Evolutionary conservation across 306 rosid species (phyloP).

Genomic region (Trifolium pratense): DNA sequence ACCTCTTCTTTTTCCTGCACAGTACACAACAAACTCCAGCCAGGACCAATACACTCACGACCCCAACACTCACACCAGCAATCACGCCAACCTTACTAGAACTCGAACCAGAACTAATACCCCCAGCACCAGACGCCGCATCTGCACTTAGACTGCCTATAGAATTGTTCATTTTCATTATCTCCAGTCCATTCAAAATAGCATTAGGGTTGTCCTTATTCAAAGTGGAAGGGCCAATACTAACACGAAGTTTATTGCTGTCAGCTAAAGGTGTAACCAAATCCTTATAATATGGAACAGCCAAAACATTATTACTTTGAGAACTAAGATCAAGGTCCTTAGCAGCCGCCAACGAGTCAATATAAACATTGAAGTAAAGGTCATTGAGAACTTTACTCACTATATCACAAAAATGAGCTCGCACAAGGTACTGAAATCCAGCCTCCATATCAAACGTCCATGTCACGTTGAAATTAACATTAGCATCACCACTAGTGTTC

Average conservation of each 20-base stretch:
- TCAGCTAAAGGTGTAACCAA: constrained; percentile 48
- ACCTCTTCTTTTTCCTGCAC: constrained; percentile 58
- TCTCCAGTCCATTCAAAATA: constrained; percentile 90
- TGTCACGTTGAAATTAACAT: constrained; percentile 65
- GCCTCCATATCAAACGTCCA: constrained; percentile 74
- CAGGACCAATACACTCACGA: constrained; percentile 52
- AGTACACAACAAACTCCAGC: constrained; percentile 51
- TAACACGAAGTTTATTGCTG: constrained; percentile 52
- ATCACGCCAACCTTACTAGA: constrained; percentile 61
- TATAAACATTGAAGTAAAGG: constrained; percentile 77
- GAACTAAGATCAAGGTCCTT: constrained; percentile 55
- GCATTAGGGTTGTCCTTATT: constrained; percentile 55
- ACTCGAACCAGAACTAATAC: constrained; percentile 45
- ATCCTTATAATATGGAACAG: constrained; percentile 60
- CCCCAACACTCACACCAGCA: constrained; percentile 67
- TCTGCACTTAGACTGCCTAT: constrained; percentile 62
- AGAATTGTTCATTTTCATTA: constrained; percentile 86
- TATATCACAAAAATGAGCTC: constrained; percentile 88
- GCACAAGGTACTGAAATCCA: constrained; percentile 78
- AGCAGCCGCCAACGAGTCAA: constrained; percentile 56
- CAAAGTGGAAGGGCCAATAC: constrained; percentile 64
- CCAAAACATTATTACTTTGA: constrained; percentile 41
- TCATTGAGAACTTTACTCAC: constrained; percentile 55
- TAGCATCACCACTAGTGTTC: constrained; percentile 53
- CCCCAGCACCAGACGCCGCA: constrained; percentile 30